phyloP scores from a whole-genome alignment of 1,284 basidiomycete species.

The Lentinula novae-zelandiae region DNA sequence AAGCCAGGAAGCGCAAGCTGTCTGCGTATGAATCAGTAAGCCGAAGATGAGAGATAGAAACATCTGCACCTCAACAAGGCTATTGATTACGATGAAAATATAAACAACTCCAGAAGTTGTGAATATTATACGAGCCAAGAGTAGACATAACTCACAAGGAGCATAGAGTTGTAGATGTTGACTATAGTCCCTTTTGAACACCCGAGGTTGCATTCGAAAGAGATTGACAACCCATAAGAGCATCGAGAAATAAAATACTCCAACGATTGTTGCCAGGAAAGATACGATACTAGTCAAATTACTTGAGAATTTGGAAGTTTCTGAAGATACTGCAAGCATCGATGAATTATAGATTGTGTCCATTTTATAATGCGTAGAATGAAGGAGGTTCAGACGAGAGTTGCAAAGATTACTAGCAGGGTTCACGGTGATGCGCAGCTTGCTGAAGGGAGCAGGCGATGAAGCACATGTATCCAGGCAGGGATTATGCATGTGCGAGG shows the following conservation, averaged over 20 bases:
- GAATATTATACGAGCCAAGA: neutral
- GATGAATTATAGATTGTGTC: neutral
- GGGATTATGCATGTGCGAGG: no score
- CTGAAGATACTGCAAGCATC: neutral
- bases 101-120: neutral
- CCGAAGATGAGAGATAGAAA: neutral
- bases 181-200: neutral
- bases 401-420: no score
- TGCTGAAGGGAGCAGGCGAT: no score
- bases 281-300: neutral
- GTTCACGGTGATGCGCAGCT: no score
- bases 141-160: neutral
- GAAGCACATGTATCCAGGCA: no score
- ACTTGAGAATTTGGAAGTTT: neutral
- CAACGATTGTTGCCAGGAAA: neutral
- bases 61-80: neutral
- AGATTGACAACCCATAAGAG: neutral
- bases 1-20: slow-evolving; percentile 2
- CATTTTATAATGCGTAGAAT: neutral
- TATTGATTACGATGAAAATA: neutral
- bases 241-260: neutral
- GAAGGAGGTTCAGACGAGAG: neutral
- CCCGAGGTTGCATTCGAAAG: neutral
- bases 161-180: neutral
- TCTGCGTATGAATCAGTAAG: neutral